Conservation (phyloP, 371 early-diverging fungal genomes). For the Syncephalastrum racemosum region DNA sequence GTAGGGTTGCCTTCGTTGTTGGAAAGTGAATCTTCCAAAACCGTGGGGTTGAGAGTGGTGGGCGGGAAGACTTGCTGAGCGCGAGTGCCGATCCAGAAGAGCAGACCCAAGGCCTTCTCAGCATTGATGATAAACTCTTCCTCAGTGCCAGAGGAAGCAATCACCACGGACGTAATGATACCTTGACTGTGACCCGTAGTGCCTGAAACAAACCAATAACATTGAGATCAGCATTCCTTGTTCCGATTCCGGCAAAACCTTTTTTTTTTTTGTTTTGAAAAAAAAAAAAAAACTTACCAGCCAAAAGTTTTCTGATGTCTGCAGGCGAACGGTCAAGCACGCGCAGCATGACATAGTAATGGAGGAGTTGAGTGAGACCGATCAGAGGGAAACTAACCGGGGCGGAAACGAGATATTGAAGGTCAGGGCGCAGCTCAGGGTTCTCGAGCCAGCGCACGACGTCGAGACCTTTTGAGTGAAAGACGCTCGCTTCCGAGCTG, state of each 20-base stretch:
- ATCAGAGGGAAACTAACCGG: constrained; percentile 89
- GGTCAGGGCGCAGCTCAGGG: constrained; percentile 83
- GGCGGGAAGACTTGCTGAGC: constrained; percentile 86
- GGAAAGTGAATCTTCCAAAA: constrained; percentile 84
- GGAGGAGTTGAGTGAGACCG: constrained; percentile 84
- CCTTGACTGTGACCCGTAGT: constrained; percentile 95
- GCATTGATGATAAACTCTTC: constrained; percentile 80
- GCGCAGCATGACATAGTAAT: constrained; percentile 81
- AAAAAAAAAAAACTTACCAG: constrained; percentile 35
- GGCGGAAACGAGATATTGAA: constrained; percentile 80
- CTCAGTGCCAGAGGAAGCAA: constrained; percentile 80
- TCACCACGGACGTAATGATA: constrained; percentile 87
- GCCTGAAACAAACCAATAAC: constrained; percentile 45
- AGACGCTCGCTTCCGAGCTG: constrained; percentile 67
- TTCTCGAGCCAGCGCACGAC: constrained; percentile 87
- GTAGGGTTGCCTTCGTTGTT: constrained; percentile 94
- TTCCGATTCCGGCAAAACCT: neutral
- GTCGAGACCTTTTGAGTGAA: constrained; percentile 85
- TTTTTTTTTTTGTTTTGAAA: constrained; percentile 4
- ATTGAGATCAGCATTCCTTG: constrained; percentile 2
- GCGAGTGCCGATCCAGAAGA: constrained; percentile 92
- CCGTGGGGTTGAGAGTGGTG: constrained; percentile 85
- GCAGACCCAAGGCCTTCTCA: constrained; percentile 83
- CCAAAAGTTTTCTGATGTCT: constrained; percentile 41
- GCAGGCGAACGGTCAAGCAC: constrained; percentile 47